phyloP scores from a whole-genome alignment of 345 rosid genomes.

The Salix arbutifolia region DNA sequence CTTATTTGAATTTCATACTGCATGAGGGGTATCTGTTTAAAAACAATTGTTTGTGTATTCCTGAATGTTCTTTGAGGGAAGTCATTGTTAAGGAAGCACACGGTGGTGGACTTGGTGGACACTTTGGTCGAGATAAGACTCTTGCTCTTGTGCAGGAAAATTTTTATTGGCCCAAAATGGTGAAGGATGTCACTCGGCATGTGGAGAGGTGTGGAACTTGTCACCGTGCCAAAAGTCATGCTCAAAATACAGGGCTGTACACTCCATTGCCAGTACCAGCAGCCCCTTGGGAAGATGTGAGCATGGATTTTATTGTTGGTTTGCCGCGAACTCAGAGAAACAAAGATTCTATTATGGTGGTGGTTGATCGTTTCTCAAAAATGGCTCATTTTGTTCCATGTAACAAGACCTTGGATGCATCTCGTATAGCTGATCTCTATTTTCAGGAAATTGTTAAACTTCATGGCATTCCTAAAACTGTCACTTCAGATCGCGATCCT shows the following conservation, averaged over 20 bases:
- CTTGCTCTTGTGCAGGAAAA: background rate
- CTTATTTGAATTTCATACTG: background rate
- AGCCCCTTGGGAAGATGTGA: constrained; percentile 1
- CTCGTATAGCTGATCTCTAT: background rate
- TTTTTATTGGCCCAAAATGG: background rate
- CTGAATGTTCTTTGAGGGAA: background rate
- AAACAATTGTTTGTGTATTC: background rate
- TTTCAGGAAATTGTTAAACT: background rate
- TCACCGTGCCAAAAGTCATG: background rate
- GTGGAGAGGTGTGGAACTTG: background rate
- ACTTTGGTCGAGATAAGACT: background rate
- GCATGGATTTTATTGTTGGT: background rate
- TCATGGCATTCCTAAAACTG: too few species aligned
- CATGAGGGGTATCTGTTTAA: background rate
- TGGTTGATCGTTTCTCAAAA: background rate
- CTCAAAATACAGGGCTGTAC: background rate
- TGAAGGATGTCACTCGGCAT: background rate
- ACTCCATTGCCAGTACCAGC: background rate
- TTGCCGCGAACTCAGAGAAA: background rate
- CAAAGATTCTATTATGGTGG: background rate
- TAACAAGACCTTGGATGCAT: background rate
- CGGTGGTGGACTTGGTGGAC: background rate
- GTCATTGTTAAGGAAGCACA: background rate
- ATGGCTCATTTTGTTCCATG: constrained; percentile 1
- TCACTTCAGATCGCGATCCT: too few species aligned